Percentiles rank a stretch among this genome's conserved stretches.
phyloP scores from a whole-genome alignment of 106 monocot species.

The Triglochin maritima region DNA sequence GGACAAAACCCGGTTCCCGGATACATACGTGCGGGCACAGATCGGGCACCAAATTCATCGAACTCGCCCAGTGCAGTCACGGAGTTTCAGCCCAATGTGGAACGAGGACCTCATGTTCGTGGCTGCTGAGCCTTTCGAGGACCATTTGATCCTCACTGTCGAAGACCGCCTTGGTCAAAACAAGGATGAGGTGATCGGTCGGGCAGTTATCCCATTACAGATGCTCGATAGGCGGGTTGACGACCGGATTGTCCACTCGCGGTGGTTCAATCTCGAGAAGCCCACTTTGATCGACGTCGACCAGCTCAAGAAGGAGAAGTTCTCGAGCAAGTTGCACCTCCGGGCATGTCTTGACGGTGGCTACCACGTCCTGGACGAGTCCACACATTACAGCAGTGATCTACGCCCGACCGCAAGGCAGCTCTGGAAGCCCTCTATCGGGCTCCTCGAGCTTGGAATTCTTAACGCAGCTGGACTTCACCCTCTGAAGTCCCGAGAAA shows the following conservation, averaged over 20 bases:
- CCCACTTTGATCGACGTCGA: conserved; percentile 21
- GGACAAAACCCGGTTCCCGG: conserved; percentile 34
- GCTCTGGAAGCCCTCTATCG: conserved; percentile 56
- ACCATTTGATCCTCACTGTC: conserved; percentile 28
- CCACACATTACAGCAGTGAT: conserved; percentile 56
- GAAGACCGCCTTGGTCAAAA: conserved; percentile 31
- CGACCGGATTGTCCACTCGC: conserved; percentile 15
- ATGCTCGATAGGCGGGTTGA: conserved; percentile 33
- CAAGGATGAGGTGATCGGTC: conserved; percentile 47
- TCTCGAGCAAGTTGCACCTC: conserved; percentile 36
- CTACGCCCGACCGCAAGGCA: conserved; percentile 54
- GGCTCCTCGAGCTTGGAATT: conserved; percentile 57
- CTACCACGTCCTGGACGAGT: conserved; percentile 65
- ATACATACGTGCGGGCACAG: conserved; percentile 33
- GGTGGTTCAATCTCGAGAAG: conserved; percentile 45
- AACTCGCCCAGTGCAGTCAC: conserved; percentile 32
- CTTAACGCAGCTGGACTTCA: conserved; percentile 35
- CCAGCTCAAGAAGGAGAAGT: conserved; percentile 39
- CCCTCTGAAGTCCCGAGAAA: conserved; percentile 40
- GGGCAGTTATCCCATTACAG: conserved; percentile 8
- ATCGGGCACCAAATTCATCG: conserved; percentile 33
- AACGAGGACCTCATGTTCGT: conserved; percentile 56
- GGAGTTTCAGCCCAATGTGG: conserved; percentile 23
- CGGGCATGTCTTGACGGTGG: conserved; percentile 57
- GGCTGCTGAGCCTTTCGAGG: conserved; percentile 66